phyloP scores from a whole-genome alignment of 306 rosid species.

The Prinsepia uniflora region DNA sequence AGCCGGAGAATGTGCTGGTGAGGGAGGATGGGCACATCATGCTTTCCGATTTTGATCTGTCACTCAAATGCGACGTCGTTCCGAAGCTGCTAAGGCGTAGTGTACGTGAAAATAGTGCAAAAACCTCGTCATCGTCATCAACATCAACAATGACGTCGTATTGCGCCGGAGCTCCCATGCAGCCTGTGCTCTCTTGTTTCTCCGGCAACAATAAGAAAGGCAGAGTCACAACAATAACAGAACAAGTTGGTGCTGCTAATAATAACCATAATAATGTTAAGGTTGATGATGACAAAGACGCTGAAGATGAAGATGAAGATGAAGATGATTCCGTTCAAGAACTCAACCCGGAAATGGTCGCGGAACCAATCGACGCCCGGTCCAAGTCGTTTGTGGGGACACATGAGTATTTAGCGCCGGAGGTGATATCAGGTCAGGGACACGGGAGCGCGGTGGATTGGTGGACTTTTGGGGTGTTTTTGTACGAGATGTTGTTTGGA shows the following conservation, averaged over 20 bases:
- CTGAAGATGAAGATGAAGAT: background rate
- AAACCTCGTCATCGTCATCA: constrained; percentile 30
- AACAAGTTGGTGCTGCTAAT: constrained; percentile 34
- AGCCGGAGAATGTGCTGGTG: constrained; percentile 92
- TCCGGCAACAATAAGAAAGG: constrained; percentile 49
- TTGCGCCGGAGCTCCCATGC: constrained; percentile 70
- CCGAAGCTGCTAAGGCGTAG: constrained; percentile 60
- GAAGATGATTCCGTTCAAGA: constrained; percentile 9
- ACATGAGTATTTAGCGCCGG: constrained; percentile 92
- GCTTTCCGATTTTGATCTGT: constrained; percentile 95
- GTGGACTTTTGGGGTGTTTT: constrained; percentile 95
- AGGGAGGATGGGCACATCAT: constrained; percentile 93
- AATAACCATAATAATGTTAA: background rate
- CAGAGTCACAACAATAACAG: constrained; percentile 57
- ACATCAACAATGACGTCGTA: constrained; percentile 22
- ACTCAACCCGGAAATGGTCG: constrained; percentile 71
- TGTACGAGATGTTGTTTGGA: constrained; percentile 88
- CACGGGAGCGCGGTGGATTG: constrained; percentile 97
- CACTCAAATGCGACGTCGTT: constrained; percentile 90
- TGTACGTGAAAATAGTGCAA: constrained; percentile 23
- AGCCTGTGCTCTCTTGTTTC: constrained; percentile 84
- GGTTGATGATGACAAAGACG: background rate
- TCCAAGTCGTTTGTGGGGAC: constrained; percentile 94
- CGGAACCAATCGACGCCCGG: constrained; percentile 72
- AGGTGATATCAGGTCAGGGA: constrained; percentile 88